A percentile compares a stretch with the other conserved stretches of the same genome.
Evolutionary conservation across 805 yeast genomes (phyloP).

Genomic region (Yarrowia yakushimensis): DNA sequence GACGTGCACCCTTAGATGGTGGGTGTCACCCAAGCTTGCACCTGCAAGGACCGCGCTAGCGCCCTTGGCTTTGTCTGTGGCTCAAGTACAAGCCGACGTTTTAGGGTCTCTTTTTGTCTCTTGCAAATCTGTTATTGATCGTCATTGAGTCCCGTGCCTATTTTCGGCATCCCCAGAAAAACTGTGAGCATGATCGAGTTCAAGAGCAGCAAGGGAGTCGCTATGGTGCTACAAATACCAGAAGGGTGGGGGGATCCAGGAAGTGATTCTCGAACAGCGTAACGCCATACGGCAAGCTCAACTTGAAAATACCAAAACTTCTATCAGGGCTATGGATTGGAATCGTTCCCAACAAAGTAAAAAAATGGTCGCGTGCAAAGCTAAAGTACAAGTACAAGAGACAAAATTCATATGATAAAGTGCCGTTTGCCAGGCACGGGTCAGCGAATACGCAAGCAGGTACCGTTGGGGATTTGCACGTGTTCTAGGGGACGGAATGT

Average conservation of each 20-base stretch:
- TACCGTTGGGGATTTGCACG: no score
- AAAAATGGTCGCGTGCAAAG: constrained; percentile 9
- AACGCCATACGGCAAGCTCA: no score
- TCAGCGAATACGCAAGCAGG: not conserved
- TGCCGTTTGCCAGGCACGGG: not conserved
- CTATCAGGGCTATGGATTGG: not conserved
- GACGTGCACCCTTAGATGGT: not conserved
- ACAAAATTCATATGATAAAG: not conserved
- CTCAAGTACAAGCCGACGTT: constrained; percentile 1
- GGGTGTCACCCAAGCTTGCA: not conserved
- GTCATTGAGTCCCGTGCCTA: not conserved
- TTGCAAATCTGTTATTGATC: not conserved
- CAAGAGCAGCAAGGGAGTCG: not conserved
- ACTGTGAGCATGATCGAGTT: not conserved
- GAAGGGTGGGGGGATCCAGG: no score
- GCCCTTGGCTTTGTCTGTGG: not conserved
- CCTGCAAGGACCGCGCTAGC: not conserved
- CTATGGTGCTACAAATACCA: no score
- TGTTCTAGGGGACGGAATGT: no score
- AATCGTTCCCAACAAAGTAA: no score
- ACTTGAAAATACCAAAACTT: not conserved
- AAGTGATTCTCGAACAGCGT: no score
- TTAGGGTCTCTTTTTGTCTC: not conserved
- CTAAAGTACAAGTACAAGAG: not conserved
- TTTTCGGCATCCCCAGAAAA: not conserved